Conservation (phyloP, 805 yeast species). For the Nakazawaea anatomiae region DNA sequence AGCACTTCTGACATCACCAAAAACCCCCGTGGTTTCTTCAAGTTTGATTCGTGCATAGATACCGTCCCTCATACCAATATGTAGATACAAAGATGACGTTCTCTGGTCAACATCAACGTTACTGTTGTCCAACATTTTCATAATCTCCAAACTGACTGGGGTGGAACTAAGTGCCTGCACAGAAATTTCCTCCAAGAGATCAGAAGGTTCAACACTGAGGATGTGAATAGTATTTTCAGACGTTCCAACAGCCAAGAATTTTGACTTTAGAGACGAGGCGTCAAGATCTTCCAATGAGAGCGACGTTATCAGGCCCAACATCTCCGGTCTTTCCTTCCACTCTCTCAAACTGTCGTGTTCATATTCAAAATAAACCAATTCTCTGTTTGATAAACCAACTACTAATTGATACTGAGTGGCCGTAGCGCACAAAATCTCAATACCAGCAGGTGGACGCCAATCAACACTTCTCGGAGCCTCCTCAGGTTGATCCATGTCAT, state of each 20-base stretch:
- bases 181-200: slow-evolving; percentile 54
- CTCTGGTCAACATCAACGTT: slow-evolving; percentile 10
- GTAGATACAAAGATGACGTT: slow-evolving; percentile 34
- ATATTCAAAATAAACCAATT: slow-evolving; percentile 77
- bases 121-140: slow-evolving; percentile 21
- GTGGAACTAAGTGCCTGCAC: slow-evolving; percentile 62
- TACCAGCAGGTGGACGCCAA: slow-evolving; percentile 84
- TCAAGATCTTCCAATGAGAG: slow-evolving; percentile 38
- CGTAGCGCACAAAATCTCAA: slow-evolving; percentile 52
- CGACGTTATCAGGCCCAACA: slow-evolving; percentile 44
- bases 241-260: slow-evolving; percentile 64
- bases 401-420: slow-evolving; percentile 64
- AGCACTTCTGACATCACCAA: slow-evolving; percentile 58
- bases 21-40: slow-evolving; percentile 53
- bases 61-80: slow-evolving; percentile 83
- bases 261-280: slow-evolving; percentile 39
- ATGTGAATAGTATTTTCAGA: slow-evolving; percentile 67
- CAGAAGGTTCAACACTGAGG: slow-evolving; percentile 52
- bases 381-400: slow-evolving; percentile 66
- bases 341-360: slow-evolving; percentile 68
- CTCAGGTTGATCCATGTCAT: slow-evolving; percentile 20
- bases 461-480: slow-evolving; percentile 34
- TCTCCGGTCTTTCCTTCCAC: slow-evolving; percentile 54
- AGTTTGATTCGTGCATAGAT: slow-evolving; percentile 61
- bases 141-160: slow-evolving; percentile 30